phyloP scores from a whole-genome alignment of 805 yeast genomes.

The Ogataea nitratoaversa region DNA sequence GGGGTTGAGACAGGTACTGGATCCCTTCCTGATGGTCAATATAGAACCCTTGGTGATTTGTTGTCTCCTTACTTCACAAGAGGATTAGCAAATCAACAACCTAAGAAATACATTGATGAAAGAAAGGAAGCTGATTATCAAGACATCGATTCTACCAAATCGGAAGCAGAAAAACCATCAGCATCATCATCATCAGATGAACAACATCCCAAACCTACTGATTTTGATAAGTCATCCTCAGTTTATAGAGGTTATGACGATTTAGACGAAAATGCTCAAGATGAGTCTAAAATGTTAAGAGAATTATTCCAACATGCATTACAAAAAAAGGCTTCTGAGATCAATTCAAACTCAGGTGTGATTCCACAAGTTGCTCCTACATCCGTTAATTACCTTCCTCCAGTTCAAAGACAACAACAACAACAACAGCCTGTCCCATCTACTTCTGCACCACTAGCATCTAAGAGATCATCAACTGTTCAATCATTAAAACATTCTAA shows the following conservation, averaged over 20 bases:
- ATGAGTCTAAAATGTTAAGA: neutral
- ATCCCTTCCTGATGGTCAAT: conserved; percentile 13
- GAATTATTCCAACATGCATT: conserved; percentile 2
- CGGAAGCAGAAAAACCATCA: too few relatives aligned
- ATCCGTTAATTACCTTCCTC: neutral
- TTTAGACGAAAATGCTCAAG: neutral
- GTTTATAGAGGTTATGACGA: neutral
- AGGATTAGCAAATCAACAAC: conserved; percentile 6
- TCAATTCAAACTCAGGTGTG: neutral
- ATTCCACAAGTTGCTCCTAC: neutral
- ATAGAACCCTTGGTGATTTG: conserved; percentile 12
- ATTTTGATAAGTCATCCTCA: neutral
- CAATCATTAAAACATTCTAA: conserved; percentile 19
- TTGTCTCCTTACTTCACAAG: conserved; percentile 17
- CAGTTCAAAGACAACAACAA: neutral
- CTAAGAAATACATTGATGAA: conserved; percentile 1
- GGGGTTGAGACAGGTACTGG: conserved; percentile 1
- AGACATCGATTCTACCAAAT: neutral
- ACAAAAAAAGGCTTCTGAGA: conserved; percentile 1
- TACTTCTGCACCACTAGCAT: neutral
- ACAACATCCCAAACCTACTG: neutral
- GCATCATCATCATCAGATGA: too few relatives aligned
- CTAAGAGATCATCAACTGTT: conserved; percentile 12
- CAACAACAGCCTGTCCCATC: neutral
- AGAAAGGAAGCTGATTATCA: neutral